A percentile compares a stretch with the other conserved stretches of the same genome.
Conservation (phyloP, 192 early-diverging fungal species). For the Pilobolus umbonatus region DNA sequence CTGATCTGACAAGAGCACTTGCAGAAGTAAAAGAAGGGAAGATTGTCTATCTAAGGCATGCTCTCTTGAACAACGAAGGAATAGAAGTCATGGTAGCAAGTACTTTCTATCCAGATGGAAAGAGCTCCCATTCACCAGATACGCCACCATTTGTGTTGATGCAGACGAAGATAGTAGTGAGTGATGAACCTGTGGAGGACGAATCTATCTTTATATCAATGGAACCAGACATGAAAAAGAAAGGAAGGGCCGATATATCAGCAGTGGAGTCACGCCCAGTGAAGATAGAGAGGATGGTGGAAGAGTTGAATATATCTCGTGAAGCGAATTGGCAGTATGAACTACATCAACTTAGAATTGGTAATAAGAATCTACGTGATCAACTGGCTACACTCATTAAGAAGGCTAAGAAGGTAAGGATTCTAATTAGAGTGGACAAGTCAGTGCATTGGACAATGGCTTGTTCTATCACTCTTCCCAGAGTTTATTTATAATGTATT, state of each 20-base stretch:
- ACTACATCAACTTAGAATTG: slow-evolving; percentile 41
- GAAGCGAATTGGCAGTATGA: slow-evolving; percentile 33
- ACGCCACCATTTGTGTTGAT: slow-evolving; percentile 27
- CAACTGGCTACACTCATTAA: slow-evolving; percentile 33
- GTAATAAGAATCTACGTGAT: slow-evolving; percentile 53
- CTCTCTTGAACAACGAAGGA: slow-evolving; percentile 30
- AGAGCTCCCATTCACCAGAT: background rate
- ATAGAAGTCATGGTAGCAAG: slow-evolving; percentile 32
- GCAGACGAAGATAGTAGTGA: slow-evolving; percentile 24
- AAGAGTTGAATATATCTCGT: slow-evolving; percentile 22
- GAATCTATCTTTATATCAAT: slow-evolving; percentile 8
- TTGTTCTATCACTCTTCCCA: too few relatives aligned
- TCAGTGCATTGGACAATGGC: too few relatives aligned
- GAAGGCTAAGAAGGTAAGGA: slow-evolving; percentile 8
- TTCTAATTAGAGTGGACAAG: too few relatives aligned
- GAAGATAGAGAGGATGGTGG: slow-evolving; percentile 9
- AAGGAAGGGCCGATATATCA: slow-evolving; percentile 5
- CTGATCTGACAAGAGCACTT: slow-evolving; percentile 36
- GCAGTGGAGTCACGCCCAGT: background rate
- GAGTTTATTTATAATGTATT: too few relatives aligned
- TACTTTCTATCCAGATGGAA: slow-evolving; percentile 37
- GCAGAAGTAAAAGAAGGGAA: slow-evolving; percentile 33
- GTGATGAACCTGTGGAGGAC: slow-evolving; percentile 8
- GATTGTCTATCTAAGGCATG: slow-evolving; percentile 31
- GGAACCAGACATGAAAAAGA: slow-evolving; percentile 18